phyloP scores from a whole-genome alignment of 1,284 basidiomycete species.

The Moesziomyces globuligerus region DNA sequence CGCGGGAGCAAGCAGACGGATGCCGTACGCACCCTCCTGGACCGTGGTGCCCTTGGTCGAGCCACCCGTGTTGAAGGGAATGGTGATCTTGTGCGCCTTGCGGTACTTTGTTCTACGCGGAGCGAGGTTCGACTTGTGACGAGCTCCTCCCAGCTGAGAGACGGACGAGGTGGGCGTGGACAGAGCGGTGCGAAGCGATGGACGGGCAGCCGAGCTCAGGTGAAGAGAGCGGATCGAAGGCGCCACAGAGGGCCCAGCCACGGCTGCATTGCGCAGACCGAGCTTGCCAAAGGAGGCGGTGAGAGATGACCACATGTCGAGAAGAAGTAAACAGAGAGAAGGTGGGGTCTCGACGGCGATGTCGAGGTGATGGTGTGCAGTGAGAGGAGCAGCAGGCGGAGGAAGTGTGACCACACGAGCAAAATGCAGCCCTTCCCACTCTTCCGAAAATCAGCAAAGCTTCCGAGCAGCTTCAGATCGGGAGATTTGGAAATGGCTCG shows the following conservation, averaged over 20 bases:
- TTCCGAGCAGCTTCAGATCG: background rate
- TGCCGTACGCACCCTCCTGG: conserved; percentile 88
- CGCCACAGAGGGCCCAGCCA: conserved; percentile 14
- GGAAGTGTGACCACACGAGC: conserved; percentile 1
- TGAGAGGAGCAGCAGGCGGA: too few relatives aligned
- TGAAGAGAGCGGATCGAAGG: conserved; percentile 22
- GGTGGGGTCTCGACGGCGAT: background rate
- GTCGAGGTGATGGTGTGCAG: conserved; percentile 2
- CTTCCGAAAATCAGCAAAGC: conserved; percentile 20
- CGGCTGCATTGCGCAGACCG: conserved; percentile 10
- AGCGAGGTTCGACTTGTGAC: conserved; percentile 76
- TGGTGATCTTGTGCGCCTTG: conserved; percentile 86
- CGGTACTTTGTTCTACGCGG: conserved; percentile 83
- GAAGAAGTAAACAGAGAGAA: too few relatives aligned
- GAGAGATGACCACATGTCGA: conserved; percentile 32
- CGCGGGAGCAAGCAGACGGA: conserved; percentile 84
- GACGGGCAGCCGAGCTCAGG: conserved; percentile 12
- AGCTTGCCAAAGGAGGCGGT: conserved; percentile 28
- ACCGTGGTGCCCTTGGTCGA: conserved; percentile 93
- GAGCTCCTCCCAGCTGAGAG: conserved; percentile 58
- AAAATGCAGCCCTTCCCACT: background rate
- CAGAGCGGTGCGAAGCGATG: background rate
- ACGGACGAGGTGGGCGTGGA: background rate
- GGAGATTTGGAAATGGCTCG: background rate
- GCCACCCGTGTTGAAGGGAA: conserved; percentile 75